phyloP scores from a whole-genome alignment of 495 filamentous ascomycete genomes.

The Talaromyces stipitatus region DNA sequence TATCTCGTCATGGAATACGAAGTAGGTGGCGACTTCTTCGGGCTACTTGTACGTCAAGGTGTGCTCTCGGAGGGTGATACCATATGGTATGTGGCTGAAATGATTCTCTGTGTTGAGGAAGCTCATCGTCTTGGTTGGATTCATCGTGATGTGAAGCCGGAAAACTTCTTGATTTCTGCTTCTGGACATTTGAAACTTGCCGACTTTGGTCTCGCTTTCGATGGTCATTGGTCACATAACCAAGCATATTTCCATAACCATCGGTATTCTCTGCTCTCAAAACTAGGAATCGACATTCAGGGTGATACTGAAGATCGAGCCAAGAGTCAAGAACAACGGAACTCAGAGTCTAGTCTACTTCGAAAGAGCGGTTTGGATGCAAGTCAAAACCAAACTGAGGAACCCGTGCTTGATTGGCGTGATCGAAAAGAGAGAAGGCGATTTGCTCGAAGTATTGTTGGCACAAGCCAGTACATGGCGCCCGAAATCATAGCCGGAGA shows the following conservation, averaged over 20 bases:
- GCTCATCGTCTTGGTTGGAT: conserved; percentile 82
- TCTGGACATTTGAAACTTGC: conserved; percentile 90
- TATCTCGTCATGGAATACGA: conserved; percentile 98
- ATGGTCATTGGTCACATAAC: conserved; percentile 91
- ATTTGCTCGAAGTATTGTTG: conserved; percentile 79
- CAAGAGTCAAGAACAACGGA: conserved; percentile 24
- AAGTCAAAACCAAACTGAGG: conserved; percentile 41
- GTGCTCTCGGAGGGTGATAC: conserved; percentile 69
- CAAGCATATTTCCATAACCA: conserved; percentile 77
- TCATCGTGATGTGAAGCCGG: conserved; percentile 91
- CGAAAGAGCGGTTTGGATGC: conserved; percentile 43
- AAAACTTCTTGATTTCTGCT: conserved; percentile 87
- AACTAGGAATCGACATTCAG: conserved; percentile 63
- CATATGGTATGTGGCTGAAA: conserved; percentile 85
- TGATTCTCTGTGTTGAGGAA: conserved; percentile 92
- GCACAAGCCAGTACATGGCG: conserved; percentile 96
- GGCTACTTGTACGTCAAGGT: conserved; percentile 73
- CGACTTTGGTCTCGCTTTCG: conserved; percentile 90
- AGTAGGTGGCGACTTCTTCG: conserved; percentile 90
- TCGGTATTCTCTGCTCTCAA: conserved; percentile 65
- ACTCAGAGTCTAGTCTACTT: conserved; percentile 32
- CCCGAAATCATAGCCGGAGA: conserved; percentile 83
- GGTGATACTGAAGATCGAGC: conserved; percentile 66
- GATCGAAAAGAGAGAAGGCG: conserved; percentile 66
- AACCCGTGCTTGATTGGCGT: conserved; percentile 66